Conservation (phyloP, 805 yeast genomes). For the Ascoidea rubescens region DNA sequence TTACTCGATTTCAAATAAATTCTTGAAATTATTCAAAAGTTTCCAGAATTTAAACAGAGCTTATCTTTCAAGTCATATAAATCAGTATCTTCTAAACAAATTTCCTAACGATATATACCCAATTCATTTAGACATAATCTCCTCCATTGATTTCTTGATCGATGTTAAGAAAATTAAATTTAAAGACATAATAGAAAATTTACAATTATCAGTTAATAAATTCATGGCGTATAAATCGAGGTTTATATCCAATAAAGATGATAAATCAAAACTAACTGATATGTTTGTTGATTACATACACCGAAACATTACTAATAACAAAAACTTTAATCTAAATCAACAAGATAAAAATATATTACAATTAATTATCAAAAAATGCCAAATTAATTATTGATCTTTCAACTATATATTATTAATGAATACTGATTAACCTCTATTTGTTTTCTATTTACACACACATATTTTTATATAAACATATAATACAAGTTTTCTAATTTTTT, state of each 20-base stretch:
- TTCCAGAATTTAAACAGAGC: constrained; percentile 58
- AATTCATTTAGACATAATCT: constrained; percentile 31
- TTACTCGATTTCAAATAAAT: constrained; percentile 18
- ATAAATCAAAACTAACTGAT: constrained; percentile 22
- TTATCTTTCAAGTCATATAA: constrained; percentile 51
- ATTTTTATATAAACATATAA: too few species aligned
- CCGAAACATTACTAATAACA: constrained; percentile 1
- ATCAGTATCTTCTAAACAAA: constrained; percentile 31
- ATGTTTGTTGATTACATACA: constrained; percentile 20
- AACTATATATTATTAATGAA: too few species aligned
- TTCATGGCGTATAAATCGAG: constrained; percentile 46
- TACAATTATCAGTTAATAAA: constrained; percentile 61
- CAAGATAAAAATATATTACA: constrained; percentile 17
- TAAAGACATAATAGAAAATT: constrained; percentile 35
- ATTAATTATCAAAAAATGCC: constrained; percentile 17
- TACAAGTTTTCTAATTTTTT: too few species aligned
- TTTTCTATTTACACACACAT: too few species aligned
- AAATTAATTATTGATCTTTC: not conserved
- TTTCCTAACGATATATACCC: constrained; percentile 52
- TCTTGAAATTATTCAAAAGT: constrained; percentile 48
- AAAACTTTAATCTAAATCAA: constrained; percentile 14
- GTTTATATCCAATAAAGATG: constrained; percentile 18
- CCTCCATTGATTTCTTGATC: not conserved
- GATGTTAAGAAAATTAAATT: constrained; percentile 15
- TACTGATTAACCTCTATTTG: too few species aligned